Evolutionary conservation across 495 filamentous ascomycete genomes (phyloP), one percentile per base, ranked within the genome.

Genomic region (Penicillium angulare): DNA sequence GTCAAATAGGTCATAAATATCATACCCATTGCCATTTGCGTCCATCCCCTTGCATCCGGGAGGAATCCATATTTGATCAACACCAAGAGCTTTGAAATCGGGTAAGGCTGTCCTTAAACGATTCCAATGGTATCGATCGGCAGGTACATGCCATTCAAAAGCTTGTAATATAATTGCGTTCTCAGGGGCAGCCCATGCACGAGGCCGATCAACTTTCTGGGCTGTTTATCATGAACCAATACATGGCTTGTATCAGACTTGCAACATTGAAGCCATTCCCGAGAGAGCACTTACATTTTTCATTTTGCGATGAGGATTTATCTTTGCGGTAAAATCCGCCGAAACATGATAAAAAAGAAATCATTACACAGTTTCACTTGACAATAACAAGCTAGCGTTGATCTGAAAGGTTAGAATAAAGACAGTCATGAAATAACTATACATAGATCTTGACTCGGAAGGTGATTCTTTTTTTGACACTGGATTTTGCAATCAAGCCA

Each of bases 1-100:
- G 46, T 90, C 87, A 55, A 86, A 90, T 3, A 90, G 66, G 56
- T 90, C 86, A 49, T 90, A 89, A 57, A 87, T 78, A 63, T 89
- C 86, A 60, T 89, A 89, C n/a, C 86, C 87, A 56, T 86, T 88
- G 9, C 83, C 82, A 4, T 76, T 55, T 1, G 78, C 77, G 32
- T 73, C 81, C 56, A 79, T 79, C 1, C 78, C 84, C 65, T 89
- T 91, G 68, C 87, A 89, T 47, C 78, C 87, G 0, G 87, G 87
- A 5, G 87, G 86, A 7, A 89, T 74, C 85, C 87, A 89, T 24
- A 89, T 74, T 56, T 78, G 80, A 60, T 84, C 78, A 43, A 89
- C 69, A 1, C 86, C 87, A 53, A 82, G 78, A 3, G 71, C 67
- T 49, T 83, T 79, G 12, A 87, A 68, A 20, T 70, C 67, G 0